Evolutionary conservation across 768 basidiomycete species (phyloP), one percentile per base, ranked within the genome.

Genomic region (Boletus vinaceobasis): DNA sequence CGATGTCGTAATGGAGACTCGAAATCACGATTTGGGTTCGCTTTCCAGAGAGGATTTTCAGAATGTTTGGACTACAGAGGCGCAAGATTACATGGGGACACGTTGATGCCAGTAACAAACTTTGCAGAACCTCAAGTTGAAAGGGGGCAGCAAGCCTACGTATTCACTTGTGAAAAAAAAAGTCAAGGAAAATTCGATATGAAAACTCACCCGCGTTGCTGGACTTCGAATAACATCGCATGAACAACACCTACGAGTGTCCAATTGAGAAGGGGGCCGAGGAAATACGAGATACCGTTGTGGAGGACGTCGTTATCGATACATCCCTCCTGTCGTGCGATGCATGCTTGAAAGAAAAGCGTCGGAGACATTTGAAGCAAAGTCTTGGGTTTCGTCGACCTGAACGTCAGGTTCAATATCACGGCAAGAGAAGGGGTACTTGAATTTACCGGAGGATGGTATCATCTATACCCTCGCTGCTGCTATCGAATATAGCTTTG

Each of bases 401-500:
- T 91, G 60, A n/a, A 40, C 23, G 27, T 19, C 43, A 14, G 10
- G 40, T 57, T 61, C n/a, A 59, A 48, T 21, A 17, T 43, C 13
- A 23, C 8, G 6, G 6, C 36, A 35, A 43, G 39, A 32, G 27
- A 45, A 13, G 23, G 37, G 8, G n/a, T 35, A n/a, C 23, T 31
- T 35, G 37, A 13, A 47, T 52, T 60, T 69, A 84, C 85, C 85
- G 75, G 26, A 87, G 72, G 52, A 90, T 87, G 14, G 80, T 84
- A 61, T 93, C 90, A 60, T 92, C 90, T 27, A 93, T 91, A 1
- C 90, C 90, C 66, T 92, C 90, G 58, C 82, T 90, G 55, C 74
- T 73, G 46, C 74, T 83, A 64, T 90, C 88, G 66, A 92, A 92
- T 27, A 93, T 73, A 0, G 87, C 86, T 63, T 89, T 90, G 60